Conservation (phyloP, 192 early-diverging fungal species). For the Linnemannia schmuckeri region DNA sequence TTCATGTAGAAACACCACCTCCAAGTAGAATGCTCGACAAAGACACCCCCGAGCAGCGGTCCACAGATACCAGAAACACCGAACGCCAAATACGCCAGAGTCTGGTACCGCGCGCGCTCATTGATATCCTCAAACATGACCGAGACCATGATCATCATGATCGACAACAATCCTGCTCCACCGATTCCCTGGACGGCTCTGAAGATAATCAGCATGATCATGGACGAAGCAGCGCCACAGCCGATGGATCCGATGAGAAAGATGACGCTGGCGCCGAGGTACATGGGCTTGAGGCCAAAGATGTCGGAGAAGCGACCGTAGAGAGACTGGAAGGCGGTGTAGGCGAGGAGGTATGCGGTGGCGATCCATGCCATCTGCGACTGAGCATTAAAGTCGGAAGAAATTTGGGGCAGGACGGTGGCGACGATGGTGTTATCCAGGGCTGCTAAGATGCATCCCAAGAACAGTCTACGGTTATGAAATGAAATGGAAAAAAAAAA, state of each 20-base stretch:
- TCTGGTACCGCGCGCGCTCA: constrained; percentile 87
- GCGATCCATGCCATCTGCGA: constrained; percentile 86
- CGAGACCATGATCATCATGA: constrained; percentile 86
- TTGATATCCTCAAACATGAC: constrained; percentile 82
- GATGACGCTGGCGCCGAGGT: constrained; percentile 35
- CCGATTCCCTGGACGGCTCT: constrained; percentile 86
- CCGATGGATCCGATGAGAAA: constrained; percentile 58
- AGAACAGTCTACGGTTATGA: constrained; percentile 58
- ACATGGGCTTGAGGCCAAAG: constrained; percentile 63
- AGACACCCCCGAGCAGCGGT: constrained; percentile 86
- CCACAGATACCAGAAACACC: constrained; percentile 83
- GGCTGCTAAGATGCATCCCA: constrained; percentile 79
- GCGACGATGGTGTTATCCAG: constrained; percentile 89
- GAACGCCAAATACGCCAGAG: constrained; percentile 79
- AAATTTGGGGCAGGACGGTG: constrained; percentile 79
- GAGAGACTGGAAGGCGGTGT: constrained; percentile 78
- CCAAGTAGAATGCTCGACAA: constrained; percentile 79
- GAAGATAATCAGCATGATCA: constrained; percentile 74
- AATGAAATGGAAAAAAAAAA: neutral
- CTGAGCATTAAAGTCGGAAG: constrained; percentile 74
- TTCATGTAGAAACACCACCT: constrained; percentile 88
- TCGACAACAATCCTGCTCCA: constrained; percentile 77
- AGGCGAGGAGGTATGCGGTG: constrained; percentile 76
- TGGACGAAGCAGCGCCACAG: constrained; percentile 61
- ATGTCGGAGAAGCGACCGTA: constrained; percentile 89